Evolutionary conservation across 2,329 filamentous ascomycete genomes (phyloP).

Genomic region (Trichoderma atrobrunneum): DNA sequence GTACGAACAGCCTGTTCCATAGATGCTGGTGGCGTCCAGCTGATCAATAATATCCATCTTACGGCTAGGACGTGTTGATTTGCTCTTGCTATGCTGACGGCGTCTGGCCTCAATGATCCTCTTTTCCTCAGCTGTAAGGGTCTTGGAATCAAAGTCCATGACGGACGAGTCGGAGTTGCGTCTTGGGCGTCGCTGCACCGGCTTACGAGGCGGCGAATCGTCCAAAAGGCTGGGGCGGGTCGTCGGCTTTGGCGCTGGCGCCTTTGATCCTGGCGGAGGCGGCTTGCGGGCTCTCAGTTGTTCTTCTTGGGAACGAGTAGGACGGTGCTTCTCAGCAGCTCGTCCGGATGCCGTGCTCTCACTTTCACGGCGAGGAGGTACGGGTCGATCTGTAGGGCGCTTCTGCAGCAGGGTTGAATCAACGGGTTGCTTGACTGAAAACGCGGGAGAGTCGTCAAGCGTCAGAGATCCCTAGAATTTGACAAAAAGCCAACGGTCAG

Average conservation of each 20-base stretch:
- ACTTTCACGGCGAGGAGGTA: slow-evolving; percentile 24
- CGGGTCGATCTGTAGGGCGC: slow-evolving; percentile 33
- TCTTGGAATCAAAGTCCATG: slow-evolving; percentile 55
- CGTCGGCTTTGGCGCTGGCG: slow-evolving; percentile 28
- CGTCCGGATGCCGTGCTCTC: slow-evolving; percentile 51
- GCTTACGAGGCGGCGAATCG: slow-evolving; percentile 40
- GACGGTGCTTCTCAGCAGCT: slow-evolving; percentile 49
- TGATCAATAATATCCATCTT: slow-evolving; percentile 91
- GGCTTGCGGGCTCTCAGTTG: slow-evolving; percentile 50
- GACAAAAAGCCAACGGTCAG: slow-evolving; percentile 11
- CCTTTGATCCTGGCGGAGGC: slow-evolving; percentile 21
- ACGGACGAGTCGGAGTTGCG: slow-evolving; percentile 80
- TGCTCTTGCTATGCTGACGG: slow-evolving; percentile 44
- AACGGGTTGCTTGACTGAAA: slow-evolving; percentile 35
- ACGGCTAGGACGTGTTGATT: slow-evolving; percentile 45
- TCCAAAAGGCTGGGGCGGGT: slow-evolving; percentile 31
- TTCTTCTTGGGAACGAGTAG: slow-evolving; percentile 65
- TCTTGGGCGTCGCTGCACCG: slow-evolving; percentile 52
- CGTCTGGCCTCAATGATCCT: slow-evolving; percentile 38
- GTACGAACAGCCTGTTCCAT: slow-evolving; percentile 80
- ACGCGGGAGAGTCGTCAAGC: slow-evolving; percentile 56
- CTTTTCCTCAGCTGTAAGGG: slow-evolving; percentile 54
- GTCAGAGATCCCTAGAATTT: slow-evolving; percentile 63
- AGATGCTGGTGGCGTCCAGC: slow-evolving; percentile 92
- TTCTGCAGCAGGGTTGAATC: slow-evolving; percentile 36